Evolutionary conservation across 129 eudicot genomes (phyloP), one percentile per base, ranked within the genome.

Genomic region (Erigeron canadensis): DNA sequence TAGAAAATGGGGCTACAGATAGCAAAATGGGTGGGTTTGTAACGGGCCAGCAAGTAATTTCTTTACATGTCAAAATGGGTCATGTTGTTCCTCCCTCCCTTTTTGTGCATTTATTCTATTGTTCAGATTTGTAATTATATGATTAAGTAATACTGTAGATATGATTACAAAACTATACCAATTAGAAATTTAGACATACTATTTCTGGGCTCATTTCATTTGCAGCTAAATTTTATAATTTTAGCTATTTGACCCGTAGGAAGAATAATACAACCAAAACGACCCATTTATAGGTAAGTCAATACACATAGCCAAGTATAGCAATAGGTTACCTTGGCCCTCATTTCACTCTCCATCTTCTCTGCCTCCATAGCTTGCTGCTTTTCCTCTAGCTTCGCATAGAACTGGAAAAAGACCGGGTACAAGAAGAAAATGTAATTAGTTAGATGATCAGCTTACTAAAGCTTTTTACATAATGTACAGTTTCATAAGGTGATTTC

Each of bases 351-450:
- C 72, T 94, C 97, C 74, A 73, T 76, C 81, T 73, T 87, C 83
- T 94, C 99, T 79, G 82, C 89, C 83, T 94, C 96, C 54, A 82
- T 56, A 63, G 99, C 99, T 68, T 81, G 71, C 41, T 83, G 91
- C 56, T 84, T 87, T 75, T 90, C 91, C 77, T 86, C 97, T 72
- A 94, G 63, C 81, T 87, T 90, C 67, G 67, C 74, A 63, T 90
- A 78, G 67, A 48, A 94, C 99, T 94, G 69, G 53, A 37, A 76
- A 28, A 40, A 57, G n/a, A 47, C 6, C 44, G 61, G 17, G 44
- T 41, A 74, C 39, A 67, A 59, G 16, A 67, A 59, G 16, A 41
- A 61, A 46, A 16, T 46, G 21, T 58, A 10, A 38, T 67, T 18
- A 57, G 0, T 59, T 66, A n/a, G 16, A 23, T 4, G 9, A 22